Evolutionary conservation across 2,329 filamentous ascomycete species (phyloP).

Genomic region (Aphanocladium album): DNA sequence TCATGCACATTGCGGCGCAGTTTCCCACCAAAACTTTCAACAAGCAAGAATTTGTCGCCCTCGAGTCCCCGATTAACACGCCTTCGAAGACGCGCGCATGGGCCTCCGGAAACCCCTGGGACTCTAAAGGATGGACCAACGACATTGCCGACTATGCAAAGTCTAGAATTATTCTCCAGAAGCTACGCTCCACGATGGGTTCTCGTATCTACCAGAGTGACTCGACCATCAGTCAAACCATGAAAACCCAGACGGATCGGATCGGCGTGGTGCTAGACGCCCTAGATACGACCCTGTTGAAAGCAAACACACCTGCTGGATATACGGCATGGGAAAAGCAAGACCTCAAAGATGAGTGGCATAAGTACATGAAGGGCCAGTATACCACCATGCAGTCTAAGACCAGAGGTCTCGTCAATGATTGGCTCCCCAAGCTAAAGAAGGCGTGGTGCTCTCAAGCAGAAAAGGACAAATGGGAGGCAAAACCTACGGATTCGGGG

Average conservation of each 20-base stretch:
- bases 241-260: constrained; percentile 10
- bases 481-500: too few relatives aligned
- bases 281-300: constrained; percentile 14
- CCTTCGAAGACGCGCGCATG: neutral
- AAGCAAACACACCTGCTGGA: neutral
- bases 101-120: neutral
- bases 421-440: neutral
- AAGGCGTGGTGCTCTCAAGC: neutral
- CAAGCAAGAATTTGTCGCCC: neutral
- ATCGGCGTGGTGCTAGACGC: constrained; percentile 13
- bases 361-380: constrained; percentile 5
- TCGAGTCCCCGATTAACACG: neutral
- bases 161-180: neutral
- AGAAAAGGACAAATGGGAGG: neutral
- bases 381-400: constrained; percentile 11
- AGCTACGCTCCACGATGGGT: neutral
- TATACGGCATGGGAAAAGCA: neutral
- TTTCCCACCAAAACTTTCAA: neutral
- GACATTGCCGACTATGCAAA: neutral
- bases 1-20: neutral
- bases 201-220: neutral
- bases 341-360: neutral
- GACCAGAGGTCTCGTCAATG: neutral
- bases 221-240: neutral
- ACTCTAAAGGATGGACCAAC: too few relatives aligned